Percentiles rank a stretch among this genome's conserved stretches.
Conservation (phyloP, 345 rosid genomes). For the Conringia planisiliqua region DNA sequence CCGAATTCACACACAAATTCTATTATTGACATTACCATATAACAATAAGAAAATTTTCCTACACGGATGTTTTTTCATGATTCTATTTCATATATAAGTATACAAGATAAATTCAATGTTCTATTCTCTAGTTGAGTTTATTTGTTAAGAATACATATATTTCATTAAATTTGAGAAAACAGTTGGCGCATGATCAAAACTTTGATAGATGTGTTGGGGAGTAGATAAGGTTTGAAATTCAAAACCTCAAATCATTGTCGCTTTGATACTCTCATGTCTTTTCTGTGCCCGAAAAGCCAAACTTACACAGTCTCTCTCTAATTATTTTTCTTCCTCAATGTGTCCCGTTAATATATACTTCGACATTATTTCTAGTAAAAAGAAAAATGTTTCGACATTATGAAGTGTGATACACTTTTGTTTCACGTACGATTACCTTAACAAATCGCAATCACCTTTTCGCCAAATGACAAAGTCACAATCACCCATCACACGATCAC, state of each 20-base stretch:
- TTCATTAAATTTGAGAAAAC: neutral
- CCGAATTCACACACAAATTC: neutral
- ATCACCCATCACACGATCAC: constrained; percentile 14
- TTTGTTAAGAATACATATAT: neutral
- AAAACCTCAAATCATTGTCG: constrained; percentile 7
- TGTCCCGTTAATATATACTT: neutral
- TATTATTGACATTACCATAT: neutral
- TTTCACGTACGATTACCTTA: neutral
- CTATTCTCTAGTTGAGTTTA: neutral
- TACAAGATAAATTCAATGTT: neutral
- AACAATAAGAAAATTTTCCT: neutral
- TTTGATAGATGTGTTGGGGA: neutral
- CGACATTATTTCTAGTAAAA: neutral
- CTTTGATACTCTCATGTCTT: neutral
- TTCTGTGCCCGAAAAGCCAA: constrained; percentile 31
- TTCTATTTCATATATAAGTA: neutral
- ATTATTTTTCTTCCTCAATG: neutral
- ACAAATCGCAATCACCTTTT: neutral
- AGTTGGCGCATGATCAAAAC: neutral
- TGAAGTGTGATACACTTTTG: constrained; percentile 1
- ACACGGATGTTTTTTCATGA: neutral
- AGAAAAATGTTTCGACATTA: neutral
- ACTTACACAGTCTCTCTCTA: neutral
- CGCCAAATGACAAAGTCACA: neutral
- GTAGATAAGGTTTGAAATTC: constrained; percentile 9